Base-by-base conservation (phyloP, 2,329 filamentous ascomycete species). In the Scleromitrula shiraiana region DNA sequence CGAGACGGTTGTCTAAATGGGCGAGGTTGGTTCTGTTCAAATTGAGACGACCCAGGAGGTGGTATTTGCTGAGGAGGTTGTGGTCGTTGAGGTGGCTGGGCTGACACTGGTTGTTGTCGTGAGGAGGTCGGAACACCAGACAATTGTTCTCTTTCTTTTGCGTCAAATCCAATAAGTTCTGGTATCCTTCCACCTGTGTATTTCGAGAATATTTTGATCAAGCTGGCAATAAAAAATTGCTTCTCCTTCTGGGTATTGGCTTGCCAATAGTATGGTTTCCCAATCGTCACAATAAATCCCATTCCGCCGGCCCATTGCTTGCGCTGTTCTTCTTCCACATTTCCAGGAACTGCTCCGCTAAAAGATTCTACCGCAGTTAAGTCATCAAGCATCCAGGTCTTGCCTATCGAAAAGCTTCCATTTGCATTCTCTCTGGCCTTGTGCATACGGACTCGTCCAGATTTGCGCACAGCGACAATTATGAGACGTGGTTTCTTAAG, bases 241-340 rank as follows among this genome's bases (percentile, higher is more conserved):
- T 96, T 97, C 69, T 98, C 93, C 70, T 96, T 96, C 45, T 87
- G 78, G 1, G 88, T 93, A 55, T 88, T 83, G 27, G 93, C 89
- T 66, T 95, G 82, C 93, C 93, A 98, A 66, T 93, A 98, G 68
- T 98, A 98, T 0, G 89, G 86, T 66, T 98, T 98, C 22, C 85
- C 84, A 23, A 98, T 78, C 1, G 83, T 93, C 42, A 97, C 88
- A 22, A 85, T 73, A 63, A 98, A 97, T 14, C 93, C 93, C 37
- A 81, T 80, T 49, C 83, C 83, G 44, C 85, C 83, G 19, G 88
- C 91, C 86, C 87, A 95, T 63, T 84, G 67, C 58, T 80, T 79
- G 37, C 75, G 70, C 56, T 80, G 74, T 46, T 75, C 72, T 68
- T 76, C 84, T 66, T 74, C 77, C 56, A 70, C 77, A 64, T 55